A percentile compares a stretch with the other conserved stretches of the same genome.
Conservation (phyloP, 345 rosid genomes). For the Gynandropsis gynandra region DNA sequence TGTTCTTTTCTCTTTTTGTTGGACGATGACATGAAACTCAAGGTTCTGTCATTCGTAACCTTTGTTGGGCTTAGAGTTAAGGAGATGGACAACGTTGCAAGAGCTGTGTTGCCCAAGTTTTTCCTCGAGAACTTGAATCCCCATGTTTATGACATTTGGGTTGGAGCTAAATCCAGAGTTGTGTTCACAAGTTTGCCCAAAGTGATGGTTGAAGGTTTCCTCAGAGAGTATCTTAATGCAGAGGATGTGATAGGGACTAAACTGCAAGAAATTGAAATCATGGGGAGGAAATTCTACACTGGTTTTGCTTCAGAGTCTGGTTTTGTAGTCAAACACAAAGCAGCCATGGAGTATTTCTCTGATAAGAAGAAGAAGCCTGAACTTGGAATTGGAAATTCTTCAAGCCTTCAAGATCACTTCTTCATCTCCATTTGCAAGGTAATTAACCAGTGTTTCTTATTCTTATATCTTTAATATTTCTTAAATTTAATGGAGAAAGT, state of each 20-base stretch:
- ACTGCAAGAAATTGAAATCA: conserved; percentile 31
- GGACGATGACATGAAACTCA: conserved; percentile 41
- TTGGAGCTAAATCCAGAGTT: conserved; percentile 34
- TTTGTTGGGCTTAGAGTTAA: conserved; percentile 61
- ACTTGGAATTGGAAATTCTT: conserved; percentile 41
- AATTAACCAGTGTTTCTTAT: conserved; percentile 9
- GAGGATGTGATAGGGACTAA: conserved; percentile 69
- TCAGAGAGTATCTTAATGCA: conserved; percentile 55
- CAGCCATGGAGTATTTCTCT: conserved; percentile 50
- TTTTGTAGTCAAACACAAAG: conserved; percentile 49
- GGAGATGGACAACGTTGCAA: conserved; percentile 50
- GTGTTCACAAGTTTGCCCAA: conserved; percentile 69
- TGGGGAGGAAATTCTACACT: conserved; percentile 40
- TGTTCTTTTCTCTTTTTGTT: conserved; percentile 55
- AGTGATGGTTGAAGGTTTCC: conserved; percentile 74
- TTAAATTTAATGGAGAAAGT: neutral
- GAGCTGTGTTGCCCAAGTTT: conserved; percentile 90
- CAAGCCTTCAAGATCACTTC: conserved; percentile 47
- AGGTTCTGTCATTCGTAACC: conserved; percentile 57
- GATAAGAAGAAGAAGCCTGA: conserved; percentile 52
- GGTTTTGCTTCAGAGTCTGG: conserved; percentile 66
- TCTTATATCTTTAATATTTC: neutral
- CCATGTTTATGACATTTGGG: conserved; percentile 47
- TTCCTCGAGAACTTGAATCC: conserved; percentile 69
- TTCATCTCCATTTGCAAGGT: conserved; percentile 81